Base-by-base conservation (phyloP, 768 basidiomycete genomes). In the Rhodotorula babjevae region DNA sequence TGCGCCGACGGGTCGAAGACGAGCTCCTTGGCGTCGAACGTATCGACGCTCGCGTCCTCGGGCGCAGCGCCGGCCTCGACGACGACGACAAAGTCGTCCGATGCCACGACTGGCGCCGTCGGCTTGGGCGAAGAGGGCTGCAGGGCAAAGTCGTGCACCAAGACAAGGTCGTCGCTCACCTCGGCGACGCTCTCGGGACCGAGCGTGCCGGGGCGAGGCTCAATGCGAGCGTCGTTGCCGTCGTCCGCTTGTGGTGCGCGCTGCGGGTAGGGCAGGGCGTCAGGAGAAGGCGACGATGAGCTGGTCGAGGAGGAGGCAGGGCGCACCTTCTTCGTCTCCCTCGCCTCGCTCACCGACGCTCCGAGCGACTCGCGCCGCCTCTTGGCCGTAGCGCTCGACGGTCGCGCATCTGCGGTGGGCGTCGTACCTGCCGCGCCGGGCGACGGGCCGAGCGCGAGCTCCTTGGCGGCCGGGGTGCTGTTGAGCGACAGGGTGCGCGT, bases 251-350 rank as follows among this genome's bases (percentile, higher is more conserved):
- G 25, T 7, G 46, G 33, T 1, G 49, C n/a, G 15, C 53, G 53
- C 53, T 57, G 56, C 21, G 31, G 1, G 31, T 7, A 3, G 56
- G 3, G 56, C 29, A 16, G 31, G 31, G n/a, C n/a, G n/a, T 29
- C 4, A 55, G 14, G n/a, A 15, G 8, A 40, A 23, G 53, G n/a
- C 12, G 44, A 46, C 44, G 18, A 31, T 3, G 49, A 2, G 12
- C 3, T 14, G 44, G 9, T 9, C 15, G 55, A 25, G n/a, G 31
- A 3, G 3, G 10, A 1, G 40, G 31, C 23, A 18, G 15, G 23
- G 57, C 59, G 40, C 21, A 67, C 66, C 58, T 61, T 60, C 36
- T 67, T 67, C 31, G 59, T 4, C 42, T 67, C 66, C 23, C 66
- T 27, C 58, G 36, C 3, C 21, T 68, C 66, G 12, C n/a, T 36